These are phyloP conservation scores for Yamadazyma taylorii DNA, from an alignment of 1,139 yeast species.

Conservation along the genomic window DNA sequence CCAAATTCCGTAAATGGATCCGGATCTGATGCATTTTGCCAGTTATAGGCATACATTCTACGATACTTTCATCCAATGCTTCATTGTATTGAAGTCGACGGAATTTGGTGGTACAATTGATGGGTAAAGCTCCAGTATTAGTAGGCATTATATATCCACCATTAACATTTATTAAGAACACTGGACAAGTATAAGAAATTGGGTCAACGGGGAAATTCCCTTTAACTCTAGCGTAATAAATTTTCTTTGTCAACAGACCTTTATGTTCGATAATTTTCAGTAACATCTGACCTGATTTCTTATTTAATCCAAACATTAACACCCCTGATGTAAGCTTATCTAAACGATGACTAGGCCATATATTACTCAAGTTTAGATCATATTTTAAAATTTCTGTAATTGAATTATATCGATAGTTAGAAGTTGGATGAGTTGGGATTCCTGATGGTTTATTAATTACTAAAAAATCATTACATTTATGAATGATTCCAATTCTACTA, in stretches of 20 bases:
- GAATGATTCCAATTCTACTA: slow-evolving; percentile 38
- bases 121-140: slow-evolving; percentile 26
- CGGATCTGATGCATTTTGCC: slow-evolving; percentile 82
- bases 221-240: slow-evolving; percentile 61
- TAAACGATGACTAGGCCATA: slow-evolving; percentile 66
- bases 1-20: slow-evolving; percentile 65
- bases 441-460: slow-evolving; percentile 78
- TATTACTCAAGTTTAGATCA: slow-evolving; percentile 30
- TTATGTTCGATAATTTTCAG: slow-evolving; percentile 38
- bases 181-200: slow-evolving; percentile 31
- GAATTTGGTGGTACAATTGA: slow-evolving; percentile 36
- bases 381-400: slow-evolving; percentile 56
- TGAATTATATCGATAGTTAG: slow-evolving; percentile 60
- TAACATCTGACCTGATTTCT: slow-evolving; percentile 41
- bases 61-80: slow-evolving; percentile 49
- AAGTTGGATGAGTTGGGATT: slow-evolving; percentile 79
- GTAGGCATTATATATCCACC: slow-evolving; percentile 39
- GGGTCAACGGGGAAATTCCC: slow-evolving; percentile 53
- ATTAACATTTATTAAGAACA: slow-evolving; percentile 34
- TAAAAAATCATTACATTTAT: slow-evolving; percentile 47
- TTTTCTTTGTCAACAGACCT: slow-evolving; percentile 39
- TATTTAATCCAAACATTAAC: slow-evolving; percentile 55
- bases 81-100: slow-evolving; percentile 23
- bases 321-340: slow-evolving; percentile 79
- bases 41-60: slow-evolving; percentile 64